A percentile compares a stretch with the other conserved stretches of the same genome.
These are phyloP conservation scores for Herpetomonas tarakana DNA, from an alignment of 208 protist species.

Conservation along the genomic window DNA sequence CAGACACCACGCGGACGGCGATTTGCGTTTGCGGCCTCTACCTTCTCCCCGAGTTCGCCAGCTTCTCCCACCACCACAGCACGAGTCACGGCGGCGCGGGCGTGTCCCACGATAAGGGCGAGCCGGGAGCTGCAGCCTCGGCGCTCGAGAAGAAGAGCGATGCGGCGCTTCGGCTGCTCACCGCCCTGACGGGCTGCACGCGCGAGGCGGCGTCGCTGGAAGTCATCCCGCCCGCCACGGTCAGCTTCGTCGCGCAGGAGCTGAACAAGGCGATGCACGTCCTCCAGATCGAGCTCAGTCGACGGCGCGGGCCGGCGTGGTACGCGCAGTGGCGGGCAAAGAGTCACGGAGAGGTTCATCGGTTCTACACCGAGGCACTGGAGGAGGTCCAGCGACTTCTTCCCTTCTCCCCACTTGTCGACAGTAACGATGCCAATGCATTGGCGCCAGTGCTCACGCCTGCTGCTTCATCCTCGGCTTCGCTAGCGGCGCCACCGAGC, in stretches of 20 bases:
- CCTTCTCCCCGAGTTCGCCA: not conserved
- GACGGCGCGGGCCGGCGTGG: slow-evolving; percentile 17
- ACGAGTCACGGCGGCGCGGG: too few species aligned
- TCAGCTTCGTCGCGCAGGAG: slow-evolving; percentile 33
- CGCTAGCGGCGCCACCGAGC: too few species aligned
- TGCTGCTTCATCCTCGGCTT: too few species aligned
- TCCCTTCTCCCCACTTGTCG: not conserved
- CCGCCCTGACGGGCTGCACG: slow-evolving; percentile 25
- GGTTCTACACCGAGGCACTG: slow-evolving; percentile 28
- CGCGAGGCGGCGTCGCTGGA: slow-evolving; percentile 21
- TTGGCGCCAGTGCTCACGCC: not conserved
- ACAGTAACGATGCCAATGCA: not conserved
- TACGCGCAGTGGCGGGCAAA: slow-evolving; percentile 20
- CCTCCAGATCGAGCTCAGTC: slow-evolving; percentile 22
- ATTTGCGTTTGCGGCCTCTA: not conserved
- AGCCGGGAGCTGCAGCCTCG: not conserved
- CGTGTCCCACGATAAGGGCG: not conserved
- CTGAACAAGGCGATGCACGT: slow-evolving; percentile 52
- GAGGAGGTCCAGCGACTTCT: slow-evolving; percentile 19
- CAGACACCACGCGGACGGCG: not conserved
- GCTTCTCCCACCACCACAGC: too few species aligned
- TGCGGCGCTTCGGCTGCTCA: slow-evolving; percentile 21
- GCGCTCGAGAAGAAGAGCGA: not conserved
- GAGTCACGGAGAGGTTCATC: slow-evolving; percentile 23
- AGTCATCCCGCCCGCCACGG: slow-evolving; percentile 13